A percentile compares a stretch with the other conserved stretches of the same genome.
phyloP scores from a whole-genome alignment of 2,329 filamentous ascomycete genomes.

The Pyricularia pennisetigena region DNA sequence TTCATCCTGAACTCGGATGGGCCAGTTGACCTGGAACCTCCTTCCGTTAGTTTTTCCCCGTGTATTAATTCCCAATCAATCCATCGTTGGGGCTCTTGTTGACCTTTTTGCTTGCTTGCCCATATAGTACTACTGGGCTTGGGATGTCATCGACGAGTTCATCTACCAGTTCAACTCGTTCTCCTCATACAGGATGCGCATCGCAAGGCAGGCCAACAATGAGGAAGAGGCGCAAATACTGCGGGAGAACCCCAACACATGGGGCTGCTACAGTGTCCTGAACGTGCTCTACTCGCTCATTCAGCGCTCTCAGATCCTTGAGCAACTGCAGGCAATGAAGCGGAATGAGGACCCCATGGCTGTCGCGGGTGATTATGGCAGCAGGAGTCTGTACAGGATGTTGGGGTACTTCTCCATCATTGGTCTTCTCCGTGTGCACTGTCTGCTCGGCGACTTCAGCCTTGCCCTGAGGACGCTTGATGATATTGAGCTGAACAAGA shows the following conservation, averaged over 20 bases:
- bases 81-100: neutral
- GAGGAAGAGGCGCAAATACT: conserved; percentile 88
- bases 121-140: conserved; percentile 91
- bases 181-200: conserved; percentile 88
- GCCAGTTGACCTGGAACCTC: conserved; percentile 93
- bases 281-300: conserved; percentile 99
- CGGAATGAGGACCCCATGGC: conserved; percentile 79
- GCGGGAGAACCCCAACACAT: conserved; percentile 95
- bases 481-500: conserved; percentile 99
- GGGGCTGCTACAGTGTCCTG: conserved; percentile 98
- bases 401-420: conserved; percentile 99
- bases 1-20: conserved; percentile 98
- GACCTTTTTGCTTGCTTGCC: neutral
- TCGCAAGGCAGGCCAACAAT: conserved; percentile 74
- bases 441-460: conserved; percentile 93
- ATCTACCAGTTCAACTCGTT: conserved; percentile 99
- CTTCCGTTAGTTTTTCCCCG: conserved; percentile 61
- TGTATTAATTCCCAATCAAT: neutral
- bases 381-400: conserved; percentile 93
- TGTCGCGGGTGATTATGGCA: conserved; percentile 91
- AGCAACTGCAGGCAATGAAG: conserved; percentile 93
- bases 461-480: conserved; percentile 97
- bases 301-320: conserved; percentile 94
- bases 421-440: conserved; percentile 90
- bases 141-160: conserved; percentile 99